These are phyloP conservation scores for Apiospora malaysiana DNA, from an alignment of 2,329 filamentous ascomycete genomes.

Conservation along the genomic window DNA sequence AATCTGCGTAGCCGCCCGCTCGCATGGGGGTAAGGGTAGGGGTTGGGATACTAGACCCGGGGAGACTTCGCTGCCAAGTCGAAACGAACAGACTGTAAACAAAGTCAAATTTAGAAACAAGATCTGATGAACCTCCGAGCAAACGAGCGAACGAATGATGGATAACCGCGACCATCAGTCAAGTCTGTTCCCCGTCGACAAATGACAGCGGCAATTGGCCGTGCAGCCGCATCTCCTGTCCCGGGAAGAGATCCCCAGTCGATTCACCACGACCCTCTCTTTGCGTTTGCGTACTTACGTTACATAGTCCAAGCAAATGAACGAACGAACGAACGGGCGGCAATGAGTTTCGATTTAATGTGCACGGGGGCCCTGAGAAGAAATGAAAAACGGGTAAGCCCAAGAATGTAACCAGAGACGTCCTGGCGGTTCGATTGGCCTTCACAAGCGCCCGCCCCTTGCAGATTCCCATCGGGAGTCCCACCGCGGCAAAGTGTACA, in stretches of 20 bases:
- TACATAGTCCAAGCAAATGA: too few relatives aligned
- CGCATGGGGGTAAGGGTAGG: neutral
- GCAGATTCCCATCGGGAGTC: constrained; percentile 1
- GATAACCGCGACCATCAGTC: constrained; percentile 1
- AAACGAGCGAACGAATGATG: neutral
- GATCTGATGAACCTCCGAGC: neutral
- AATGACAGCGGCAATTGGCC: constrained; percentile 19
- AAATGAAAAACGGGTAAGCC: neutral
- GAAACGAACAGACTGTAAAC: neutral
- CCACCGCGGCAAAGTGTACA: neutral
- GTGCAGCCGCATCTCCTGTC: constrained; percentile 16
- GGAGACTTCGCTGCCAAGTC: neutral
- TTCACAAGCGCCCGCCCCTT: constrained; percentile 13
- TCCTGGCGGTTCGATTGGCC: neutral
- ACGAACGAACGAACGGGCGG: neutral
- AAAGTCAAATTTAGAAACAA: constrained; percentile 11
- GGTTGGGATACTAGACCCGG: neutral
- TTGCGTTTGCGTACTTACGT: neutral
- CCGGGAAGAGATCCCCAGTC: neutral
- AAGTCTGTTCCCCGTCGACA: neutral
- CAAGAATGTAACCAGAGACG: neutral
- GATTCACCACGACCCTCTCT: neutral
- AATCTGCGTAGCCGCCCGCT: neutral
- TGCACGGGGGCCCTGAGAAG: neutral
- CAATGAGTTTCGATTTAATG: neutral